Conservation (phyloP, 306 rosid genomes). For the Begonia fuchsioides region DNA sequence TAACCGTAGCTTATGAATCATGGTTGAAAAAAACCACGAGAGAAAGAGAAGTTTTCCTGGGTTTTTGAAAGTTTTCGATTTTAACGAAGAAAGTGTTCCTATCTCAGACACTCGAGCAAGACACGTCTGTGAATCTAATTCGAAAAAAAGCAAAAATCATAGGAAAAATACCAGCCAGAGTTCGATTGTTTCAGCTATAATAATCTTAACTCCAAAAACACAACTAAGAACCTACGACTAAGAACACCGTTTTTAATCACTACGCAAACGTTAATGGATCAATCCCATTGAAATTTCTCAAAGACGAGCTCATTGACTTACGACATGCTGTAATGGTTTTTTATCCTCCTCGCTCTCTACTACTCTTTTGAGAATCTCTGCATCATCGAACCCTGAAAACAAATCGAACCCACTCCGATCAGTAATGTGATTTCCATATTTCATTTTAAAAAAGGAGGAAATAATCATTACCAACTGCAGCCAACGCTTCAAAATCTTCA, state of each 20-base stretch:
- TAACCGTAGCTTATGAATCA: no score
- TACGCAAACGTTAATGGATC: no score
- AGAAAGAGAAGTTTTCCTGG: slow-evolving; percentile 10
- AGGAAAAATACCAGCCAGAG: neutral
- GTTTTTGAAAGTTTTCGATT: no score
- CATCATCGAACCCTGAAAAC: slow-evolving; percentile 62
- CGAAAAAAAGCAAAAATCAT: no score
- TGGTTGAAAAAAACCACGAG: no score
- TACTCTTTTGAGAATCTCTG: slow-evolving; percentile 36
- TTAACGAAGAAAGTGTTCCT: no score
- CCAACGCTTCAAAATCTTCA: slow-evolving; percentile 55
- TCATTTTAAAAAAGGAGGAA: neutral
- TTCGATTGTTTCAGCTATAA: neutral
- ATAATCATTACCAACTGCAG: slow-evolving; percentile 32
- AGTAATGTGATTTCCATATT: no score
- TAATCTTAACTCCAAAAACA: neutral
- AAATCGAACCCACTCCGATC: slow-evolving; percentile 8
- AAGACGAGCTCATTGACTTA: slow-evolving; percentile 16
- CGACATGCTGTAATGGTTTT: slow-evolving; percentile 24
- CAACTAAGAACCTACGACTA: neutral
- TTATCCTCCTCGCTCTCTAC: slow-evolving; percentile 40
- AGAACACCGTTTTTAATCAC: neutral
- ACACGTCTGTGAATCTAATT: no score
- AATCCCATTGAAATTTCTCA: neutral
- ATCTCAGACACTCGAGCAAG: no score